Percentiles rank a stretch among this genome's conserved stretches.
phyloP scores from a whole-genome alignment of 73 alveolate genomes.

The Paramecium primaurelia region DNA sequence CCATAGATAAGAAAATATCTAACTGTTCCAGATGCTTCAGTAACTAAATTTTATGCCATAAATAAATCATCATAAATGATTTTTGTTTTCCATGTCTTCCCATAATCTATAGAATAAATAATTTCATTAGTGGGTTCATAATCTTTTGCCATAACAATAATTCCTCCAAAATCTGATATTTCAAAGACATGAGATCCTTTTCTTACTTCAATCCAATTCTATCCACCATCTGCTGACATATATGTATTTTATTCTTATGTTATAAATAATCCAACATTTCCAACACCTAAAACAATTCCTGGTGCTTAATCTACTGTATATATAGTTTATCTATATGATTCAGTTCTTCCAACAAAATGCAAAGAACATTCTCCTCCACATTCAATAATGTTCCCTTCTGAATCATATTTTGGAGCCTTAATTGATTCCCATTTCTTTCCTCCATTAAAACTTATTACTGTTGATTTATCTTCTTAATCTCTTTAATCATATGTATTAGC shows the following conservation, averaged over 20 bases:
- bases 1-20: constrained; percentile 16
- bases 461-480: neutral
- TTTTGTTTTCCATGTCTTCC: neutral
- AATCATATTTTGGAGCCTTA: constrained; percentile 65
- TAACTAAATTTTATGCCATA: neutral
- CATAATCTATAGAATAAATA: constrained; percentile 28
- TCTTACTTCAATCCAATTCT: neutral
- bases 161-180: constrained; percentile 16
- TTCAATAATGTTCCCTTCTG: neutral
- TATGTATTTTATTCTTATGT: constrained; percentile 15
- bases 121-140: constrained; percentile 32
- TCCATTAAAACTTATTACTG: constrained; percentile 14
- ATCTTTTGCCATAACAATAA: constrained; percentile 19
- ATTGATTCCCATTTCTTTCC: constrained; percentile 50
- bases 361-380: constrained; percentile 54
- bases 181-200: constrained; percentile 33
- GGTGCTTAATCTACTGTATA: constrained; percentile 35
- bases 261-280: neutral
- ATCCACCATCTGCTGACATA: constrained; percentile 33
- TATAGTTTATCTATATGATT: neutral
- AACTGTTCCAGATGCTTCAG: constrained; percentile 5
- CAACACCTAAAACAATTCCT: neutral
- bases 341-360: constrained; percentile 29
- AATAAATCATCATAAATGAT: constrained; percentile 16
- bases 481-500: constrained; percentile 44